These are phyloP conservation scores for Podospora australis DNA, from an alignment of 495 filamentous ascomycete species.

Conservation along the genomic window DNA sequence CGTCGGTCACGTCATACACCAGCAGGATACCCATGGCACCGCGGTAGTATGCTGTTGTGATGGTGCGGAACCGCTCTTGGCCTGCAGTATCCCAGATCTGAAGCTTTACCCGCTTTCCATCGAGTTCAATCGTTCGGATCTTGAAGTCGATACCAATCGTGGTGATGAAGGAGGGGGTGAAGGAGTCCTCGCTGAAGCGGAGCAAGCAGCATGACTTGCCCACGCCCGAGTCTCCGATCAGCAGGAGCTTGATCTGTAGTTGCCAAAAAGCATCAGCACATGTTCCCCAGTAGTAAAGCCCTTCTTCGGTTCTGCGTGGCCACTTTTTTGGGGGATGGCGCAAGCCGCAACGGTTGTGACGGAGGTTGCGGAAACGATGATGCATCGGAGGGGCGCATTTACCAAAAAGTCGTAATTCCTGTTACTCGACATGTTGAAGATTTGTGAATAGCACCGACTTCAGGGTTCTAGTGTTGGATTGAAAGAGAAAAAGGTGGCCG, in stretches of 20 bases:
- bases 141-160: constrained; percentile 99
- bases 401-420: constrained; percentile 98
- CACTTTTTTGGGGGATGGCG: no score
- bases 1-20: constrained; percentile 98
- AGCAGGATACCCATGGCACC: constrained; percentile 97
- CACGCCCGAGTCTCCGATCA: constrained; percentile 97
- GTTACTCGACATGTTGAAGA: constrained; percentile 77
- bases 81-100: constrained; percentile 99
- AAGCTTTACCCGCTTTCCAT: constrained; percentile 95
- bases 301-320: no score
- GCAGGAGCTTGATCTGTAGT: constrained; percentile 88
- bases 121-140: constrained; percentile 96
- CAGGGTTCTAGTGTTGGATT: not conserved
- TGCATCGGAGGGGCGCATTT: constrained; percentile 27
- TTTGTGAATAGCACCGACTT: constrained; percentile 7
- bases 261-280: not conserved
- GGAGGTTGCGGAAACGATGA: not conserved
- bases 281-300: not conserved
- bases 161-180: constrained; percentile 97
- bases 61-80: constrained; percentile 95
- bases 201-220: constrained; percentile 98
- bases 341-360: not conserved
- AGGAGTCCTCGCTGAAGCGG: constrained; percentile 97
- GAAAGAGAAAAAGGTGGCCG: not conserved
- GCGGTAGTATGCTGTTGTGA: constrained; percentile 97